phyloP scores from a whole-genome alignment of 208 protist genomes.

The Porcisia hertigi region DNA sequence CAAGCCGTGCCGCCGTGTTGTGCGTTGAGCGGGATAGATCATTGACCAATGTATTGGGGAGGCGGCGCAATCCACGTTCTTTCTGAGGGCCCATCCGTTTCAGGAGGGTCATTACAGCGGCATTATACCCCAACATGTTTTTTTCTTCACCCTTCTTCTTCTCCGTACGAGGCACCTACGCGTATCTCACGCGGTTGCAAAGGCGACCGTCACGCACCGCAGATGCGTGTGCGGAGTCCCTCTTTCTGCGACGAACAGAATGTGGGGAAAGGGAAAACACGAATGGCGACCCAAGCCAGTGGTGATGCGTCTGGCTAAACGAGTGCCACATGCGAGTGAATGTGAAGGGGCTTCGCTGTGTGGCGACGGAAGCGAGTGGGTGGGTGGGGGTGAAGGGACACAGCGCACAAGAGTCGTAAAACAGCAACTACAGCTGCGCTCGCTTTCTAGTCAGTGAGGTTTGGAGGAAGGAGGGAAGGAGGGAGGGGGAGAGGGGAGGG shows the following conservation, averaged over 20 bases:
- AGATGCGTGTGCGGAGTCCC: neutral
- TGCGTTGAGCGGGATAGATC: neutral
- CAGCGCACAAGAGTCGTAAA: neutral
- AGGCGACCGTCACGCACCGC: neutral
- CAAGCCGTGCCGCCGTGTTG: neutral
- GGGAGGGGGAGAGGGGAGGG: neutral
- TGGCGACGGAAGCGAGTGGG: neutral
- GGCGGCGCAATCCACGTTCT: neutral
- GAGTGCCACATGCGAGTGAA: neutral
- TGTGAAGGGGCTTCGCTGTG: neutral
- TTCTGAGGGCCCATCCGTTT: constrained; percentile 2
- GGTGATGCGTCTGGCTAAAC: neutral
- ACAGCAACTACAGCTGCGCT: too few species aligned
- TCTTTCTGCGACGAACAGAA: neutral
- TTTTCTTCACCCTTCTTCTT: neutral
- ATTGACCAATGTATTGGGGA: neutral
- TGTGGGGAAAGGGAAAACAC: neutral
- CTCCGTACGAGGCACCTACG: neutral
- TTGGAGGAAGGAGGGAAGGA: neutral
- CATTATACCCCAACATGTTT: constrained; percentile 6
- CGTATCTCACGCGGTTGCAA: neutral
- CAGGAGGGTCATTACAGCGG: constrained; percentile 3
- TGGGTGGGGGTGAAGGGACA: neutral
- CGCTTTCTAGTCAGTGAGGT: neutral
- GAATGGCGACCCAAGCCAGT: too few species aligned